phyloP scores from a whole-genome alignment of 768 basidiomycete species.

The Flagelloscypha sp. region DNA sequence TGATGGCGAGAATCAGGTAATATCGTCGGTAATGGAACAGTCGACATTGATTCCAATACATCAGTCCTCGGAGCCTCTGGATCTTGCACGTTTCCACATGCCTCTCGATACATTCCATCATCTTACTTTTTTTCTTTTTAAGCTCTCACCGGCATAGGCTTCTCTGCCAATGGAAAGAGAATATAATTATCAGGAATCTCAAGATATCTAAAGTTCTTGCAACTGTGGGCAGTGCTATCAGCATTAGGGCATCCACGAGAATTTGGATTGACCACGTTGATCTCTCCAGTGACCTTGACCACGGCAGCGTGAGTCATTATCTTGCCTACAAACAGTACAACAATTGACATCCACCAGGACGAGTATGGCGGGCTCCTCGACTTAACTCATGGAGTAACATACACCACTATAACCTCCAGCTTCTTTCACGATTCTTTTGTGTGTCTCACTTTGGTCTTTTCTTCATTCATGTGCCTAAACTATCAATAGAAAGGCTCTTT shows the following conservation, averaged over 20 bases:
- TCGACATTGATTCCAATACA: constrained; percentile 12
- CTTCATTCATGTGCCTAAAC: too few species aligned
- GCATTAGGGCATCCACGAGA: constrained; percentile 8
- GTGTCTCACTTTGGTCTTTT: too few species aligned
- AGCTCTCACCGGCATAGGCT: constrained; percentile 13
- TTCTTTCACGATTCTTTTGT: constrained; percentile 9
- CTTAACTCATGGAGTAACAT: constrained; percentile 35
- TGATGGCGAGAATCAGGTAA: constrained; percentile 3
- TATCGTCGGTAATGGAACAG: constrained; percentile 10
- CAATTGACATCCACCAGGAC: too few species aligned
- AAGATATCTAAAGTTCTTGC: constrained; percentile 12
- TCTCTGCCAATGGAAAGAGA: constrained; percentile 7
- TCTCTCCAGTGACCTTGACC: constrained; percentile 11
- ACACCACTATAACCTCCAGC: constrained; percentile 31
- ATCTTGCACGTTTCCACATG: constrained; percentile 1
- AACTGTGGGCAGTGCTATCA: constrained; percentile 13
- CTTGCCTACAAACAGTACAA: too few species aligned
- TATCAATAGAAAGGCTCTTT: constrained; percentile 15
- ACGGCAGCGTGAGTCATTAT: constrained; percentile 12
- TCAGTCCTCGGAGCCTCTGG: constrained; percentile 8
- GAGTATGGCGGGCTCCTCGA: constrained; percentile 19
- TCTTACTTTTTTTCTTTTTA: too few species aligned
- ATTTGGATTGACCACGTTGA: constrained; percentile 13
- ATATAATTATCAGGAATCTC: constrained; percentile 13
- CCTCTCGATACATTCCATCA: too few species aligned